Percentiles rank a stretch among this genome's conserved stretches.
Conservation (phyloP, 306 rosid species). For the Prunus davidiana region DNA sequence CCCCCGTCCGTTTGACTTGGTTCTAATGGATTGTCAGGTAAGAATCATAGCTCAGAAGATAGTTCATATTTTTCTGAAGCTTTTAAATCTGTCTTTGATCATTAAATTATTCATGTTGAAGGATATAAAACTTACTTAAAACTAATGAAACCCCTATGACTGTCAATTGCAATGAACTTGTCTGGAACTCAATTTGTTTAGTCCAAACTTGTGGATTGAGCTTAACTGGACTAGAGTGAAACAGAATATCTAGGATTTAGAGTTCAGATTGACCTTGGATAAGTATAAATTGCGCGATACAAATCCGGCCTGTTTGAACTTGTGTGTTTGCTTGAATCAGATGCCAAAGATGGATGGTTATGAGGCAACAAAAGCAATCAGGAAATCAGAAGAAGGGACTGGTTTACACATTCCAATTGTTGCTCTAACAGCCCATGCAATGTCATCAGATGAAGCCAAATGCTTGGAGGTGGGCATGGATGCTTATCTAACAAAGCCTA, state of each 20-base stretch:
- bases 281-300: background rate
- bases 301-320: background rate
- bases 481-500: conserved; percentile 97
- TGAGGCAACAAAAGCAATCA: conserved; percentile 90
- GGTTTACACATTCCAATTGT: conserved; percentile 78
- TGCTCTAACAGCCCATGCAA: conserved; percentile 97
- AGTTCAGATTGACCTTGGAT: background rate
- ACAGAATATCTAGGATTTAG: background rate
- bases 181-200: background rate
- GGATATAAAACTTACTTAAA: background rate
- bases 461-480: conserved; percentile 99
- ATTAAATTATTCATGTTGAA: background rate
- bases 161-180: background rate
- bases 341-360: conserved; percentile 99
- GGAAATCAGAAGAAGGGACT: conserved; percentile 79
- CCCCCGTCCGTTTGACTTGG: conserved; percentile 61
- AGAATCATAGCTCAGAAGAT: conserved; percentile 11
- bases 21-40: conserved; percentile 99
- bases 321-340: conserved; percentile 40
- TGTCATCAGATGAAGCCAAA: conserved; percentile 98
- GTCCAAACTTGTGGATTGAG: background rate
- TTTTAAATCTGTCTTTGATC: background rate
- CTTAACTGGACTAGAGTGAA: too few relatives aligned
- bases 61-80: background rate
- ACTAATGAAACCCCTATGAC: background rate